Conservation (phyloP, 768 basidiomycete species). For the Macrolepiota dolichaula region DNA sequence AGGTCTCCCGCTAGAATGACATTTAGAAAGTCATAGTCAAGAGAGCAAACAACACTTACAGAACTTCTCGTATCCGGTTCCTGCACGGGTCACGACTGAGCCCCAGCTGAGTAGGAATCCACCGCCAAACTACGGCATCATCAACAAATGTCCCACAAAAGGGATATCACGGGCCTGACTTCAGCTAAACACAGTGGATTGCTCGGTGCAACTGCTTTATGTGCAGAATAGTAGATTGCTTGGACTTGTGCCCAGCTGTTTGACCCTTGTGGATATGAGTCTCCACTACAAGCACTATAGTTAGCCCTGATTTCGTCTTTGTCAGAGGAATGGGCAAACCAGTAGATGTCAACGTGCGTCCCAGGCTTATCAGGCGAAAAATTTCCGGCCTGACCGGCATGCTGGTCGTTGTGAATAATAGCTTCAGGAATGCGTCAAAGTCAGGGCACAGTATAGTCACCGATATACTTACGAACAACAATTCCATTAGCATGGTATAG, state of each 20-base stretch:
- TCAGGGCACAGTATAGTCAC: not conserved
- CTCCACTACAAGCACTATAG: constrained; percentile 30
- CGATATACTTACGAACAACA: constrained; percentile 38
- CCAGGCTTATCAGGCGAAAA: constrained; percentile 47
- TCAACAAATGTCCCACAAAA: not conserved
- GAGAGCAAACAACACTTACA: constrained; percentile 24
- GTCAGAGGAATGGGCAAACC: constrained; percentile 24
- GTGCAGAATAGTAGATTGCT: constrained; percentile 42
- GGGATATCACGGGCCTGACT: constrained; percentile 20
- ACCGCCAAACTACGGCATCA: constrained; percentile 39
- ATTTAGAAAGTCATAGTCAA: not conserved
- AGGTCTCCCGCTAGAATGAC: constrained; percentile 30
- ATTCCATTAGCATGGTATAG: constrained; percentile 42
- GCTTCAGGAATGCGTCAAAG: constrained; percentile 24
- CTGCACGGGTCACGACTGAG: constrained; percentile 29
- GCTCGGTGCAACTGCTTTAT: constrained; percentile 38
- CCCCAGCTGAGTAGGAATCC: constrained; percentile 48
- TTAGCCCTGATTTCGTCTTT: not conserved
- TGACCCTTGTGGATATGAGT: constrained; percentile 48
- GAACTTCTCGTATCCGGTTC: constrained; percentile 50
- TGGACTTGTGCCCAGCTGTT: constrained; percentile 49
- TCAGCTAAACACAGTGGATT: constrained; percentile 51
- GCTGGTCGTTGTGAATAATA: constrained; percentile 48
- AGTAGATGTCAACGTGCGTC: constrained; percentile 46
- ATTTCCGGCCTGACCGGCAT: constrained; percentile 42